phyloP scores from a whole-genome alignment of 2,329 filamentous ascomycete genomes.

The Monilinia vaccinii-corymbosi region DNA sequence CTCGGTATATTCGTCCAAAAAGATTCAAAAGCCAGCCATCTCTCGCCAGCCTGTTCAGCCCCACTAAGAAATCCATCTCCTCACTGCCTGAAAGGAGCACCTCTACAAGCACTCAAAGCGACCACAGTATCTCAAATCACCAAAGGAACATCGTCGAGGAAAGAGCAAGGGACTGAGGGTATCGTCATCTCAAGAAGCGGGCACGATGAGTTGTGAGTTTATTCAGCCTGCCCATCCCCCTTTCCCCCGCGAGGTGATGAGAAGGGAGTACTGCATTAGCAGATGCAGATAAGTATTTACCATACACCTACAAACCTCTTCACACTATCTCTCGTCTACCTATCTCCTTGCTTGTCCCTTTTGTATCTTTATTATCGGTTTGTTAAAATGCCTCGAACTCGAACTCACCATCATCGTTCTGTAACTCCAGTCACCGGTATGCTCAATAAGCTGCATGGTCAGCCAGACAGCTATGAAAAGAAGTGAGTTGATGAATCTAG shows the following conservation, averaged over 20 bases:
- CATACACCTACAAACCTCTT: not conserved
- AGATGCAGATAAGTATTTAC: not conserved
- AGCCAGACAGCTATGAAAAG: slow-evolving; percentile 97
- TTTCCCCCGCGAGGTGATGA: not conserved
- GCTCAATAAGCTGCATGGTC: slow-evolving; percentile 91
- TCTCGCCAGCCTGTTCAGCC: slow-evolving; percentile 11
- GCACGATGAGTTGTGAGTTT: slow-evolving; percentile 30
- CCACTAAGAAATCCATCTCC: slow-evolving; percentile 7
- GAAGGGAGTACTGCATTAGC: not conserved
- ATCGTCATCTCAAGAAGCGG: slow-evolving; percentile 14
- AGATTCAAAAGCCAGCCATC: too few species aligned
- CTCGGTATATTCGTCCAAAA: too few species aligned
- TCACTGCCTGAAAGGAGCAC: slow-evolving; percentile 2
- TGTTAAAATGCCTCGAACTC: slow-evolving; percentile 6
- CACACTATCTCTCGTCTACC: not conserved
- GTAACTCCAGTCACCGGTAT: slow-evolving; percentile 63
- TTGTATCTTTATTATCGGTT: slow-evolving; percentile 5
- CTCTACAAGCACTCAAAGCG: not conserved
- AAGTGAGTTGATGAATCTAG: slow-evolving; percentile 51
- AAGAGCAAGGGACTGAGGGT: slow-evolving; percentile 10
- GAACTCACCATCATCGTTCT: slow-evolving; percentile 4
- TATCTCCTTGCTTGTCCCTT: not conserved
- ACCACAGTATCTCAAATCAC: not conserved
- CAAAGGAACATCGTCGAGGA: not conserved
- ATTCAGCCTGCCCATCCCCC: slow-evolving; percentile 14